Conservation (phyloP, 768 basidiomycete genomes). For the Trametes sanguinea region DNA sequence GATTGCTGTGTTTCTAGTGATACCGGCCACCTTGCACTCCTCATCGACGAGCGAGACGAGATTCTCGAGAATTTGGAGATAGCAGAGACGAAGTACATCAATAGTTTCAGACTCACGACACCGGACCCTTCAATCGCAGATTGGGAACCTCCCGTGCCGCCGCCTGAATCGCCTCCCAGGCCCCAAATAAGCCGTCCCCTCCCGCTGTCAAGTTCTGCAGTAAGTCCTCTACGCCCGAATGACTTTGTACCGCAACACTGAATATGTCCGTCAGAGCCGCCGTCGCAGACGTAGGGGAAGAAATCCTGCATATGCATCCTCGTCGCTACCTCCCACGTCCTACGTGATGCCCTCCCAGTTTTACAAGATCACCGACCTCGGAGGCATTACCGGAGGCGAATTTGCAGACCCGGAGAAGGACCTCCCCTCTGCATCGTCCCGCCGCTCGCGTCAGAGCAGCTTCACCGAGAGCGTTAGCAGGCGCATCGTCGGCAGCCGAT, state of each 20-base stretch:
- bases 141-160: constrained; percentile 30
- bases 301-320: constrained; percentile 66
- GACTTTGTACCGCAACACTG: not conserved
- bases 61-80: constrained; percentile 80
- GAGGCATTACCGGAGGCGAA: constrained; percentile 60
- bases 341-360: constrained; percentile 81
- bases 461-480: constrained; percentile 62
- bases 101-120: constrained; percentile 71
- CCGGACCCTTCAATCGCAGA: constrained; percentile 73
- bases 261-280: constrained; percentile 29
- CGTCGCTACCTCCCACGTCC: constrained; percentile 72
- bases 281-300: constrained; percentile 49
- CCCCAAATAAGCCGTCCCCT: constrained; percentile 68
- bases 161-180: constrained; percentile 45
- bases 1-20: constrained; percentile 46
- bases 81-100: constrained; percentile 77
- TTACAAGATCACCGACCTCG: constrained; percentile 68
- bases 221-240: constrained; percentile 20
- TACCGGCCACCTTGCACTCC: constrained; percentile 61
- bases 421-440: constrained; percentile 2
- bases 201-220: constrained; percentile 43
- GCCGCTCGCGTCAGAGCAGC: constrained; percentile 37
- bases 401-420: constrained; percentile 49
- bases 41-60: constrained; percentile 75
- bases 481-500: constrained; percentile 65